phyloP scores from a whole-genome alignment of 345 rosid genomes.

The Syzygium aromaticum region DNA sequence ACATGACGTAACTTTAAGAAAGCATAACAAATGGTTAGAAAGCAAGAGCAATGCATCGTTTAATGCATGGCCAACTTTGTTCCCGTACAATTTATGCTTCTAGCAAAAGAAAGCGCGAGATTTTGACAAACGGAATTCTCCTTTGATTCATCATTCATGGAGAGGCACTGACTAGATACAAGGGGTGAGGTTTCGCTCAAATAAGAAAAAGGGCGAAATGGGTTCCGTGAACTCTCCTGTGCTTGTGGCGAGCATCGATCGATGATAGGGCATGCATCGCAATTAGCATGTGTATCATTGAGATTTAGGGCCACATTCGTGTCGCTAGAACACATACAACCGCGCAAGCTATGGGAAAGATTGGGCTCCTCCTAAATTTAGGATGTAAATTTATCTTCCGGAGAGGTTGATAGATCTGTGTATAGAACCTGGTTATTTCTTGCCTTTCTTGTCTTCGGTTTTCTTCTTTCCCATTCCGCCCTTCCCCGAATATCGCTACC shows the following conservation, averaged over 20 bases:
- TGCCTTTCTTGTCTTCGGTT: not conserved
- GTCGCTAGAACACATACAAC: accelerated
- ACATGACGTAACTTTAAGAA: not conserved
- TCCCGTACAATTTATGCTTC: not conserved
- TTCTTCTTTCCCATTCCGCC: not conserved
- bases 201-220: not conserved
- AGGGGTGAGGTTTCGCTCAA: not conserved
- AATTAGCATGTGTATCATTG: not conserved
- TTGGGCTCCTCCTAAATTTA: not conserved
- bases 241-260: too few relatives aligned
- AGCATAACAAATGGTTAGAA: not conserved
- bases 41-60: not conserved
- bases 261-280: not conserved
- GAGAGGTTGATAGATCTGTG: not conserved
- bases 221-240: not conserved
- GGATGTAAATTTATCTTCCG: not conserved
- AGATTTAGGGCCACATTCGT: not conserved
- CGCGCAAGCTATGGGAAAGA: accelerated
- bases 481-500: not conserved
- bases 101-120: not conserved
- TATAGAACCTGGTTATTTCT: accelerated
- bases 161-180: not conserved
- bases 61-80: not conserved
- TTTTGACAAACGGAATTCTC: not conserved
- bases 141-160: not conserved